Base-by-base conservation (phyloP, 805 yeast species). In the Maudiozyma saulgeensis region DNA sequence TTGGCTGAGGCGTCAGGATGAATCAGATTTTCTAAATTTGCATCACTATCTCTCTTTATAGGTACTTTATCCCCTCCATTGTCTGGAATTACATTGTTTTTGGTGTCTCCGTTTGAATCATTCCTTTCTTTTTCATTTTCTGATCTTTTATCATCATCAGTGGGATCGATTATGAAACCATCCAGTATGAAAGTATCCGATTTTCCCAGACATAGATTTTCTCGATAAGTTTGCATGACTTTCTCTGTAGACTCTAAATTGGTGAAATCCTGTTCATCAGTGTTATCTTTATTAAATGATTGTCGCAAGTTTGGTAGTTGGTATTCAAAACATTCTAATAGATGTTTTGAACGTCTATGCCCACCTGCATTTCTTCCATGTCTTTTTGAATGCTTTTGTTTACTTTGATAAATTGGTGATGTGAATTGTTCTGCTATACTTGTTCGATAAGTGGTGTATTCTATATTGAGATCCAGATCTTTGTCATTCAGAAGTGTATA, bases 291-390 rank as follows among this genome's bases (percentile, higher is more conserved):
- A 4, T 43, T 18, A 25, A 16, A 21, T 16, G 21, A 12, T 13
- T 15, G 31, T 34, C 44, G 31, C 21, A 41, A n/a, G 16, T 60
- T 61, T 12, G 66, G 66, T 9, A 62, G 42, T 31, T 51, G 56
- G 44, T 60, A 62, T 51, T 62, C 65, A 23, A 51, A 56, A 53
- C 65, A 62, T 32, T 55, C 44, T 19, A 49, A 28, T 11, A 49
- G 21, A 32, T 49, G 45, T 39, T 43, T 49, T 26, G 44, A 39
- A 9, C 35, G 39, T 23, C 41, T 40, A 16, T 35, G 41, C 8
- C 23, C 15, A 26, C 21, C 41, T 23, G 23, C 15, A 26, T 44
- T n/a, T 25, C 41, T 39, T 31, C 16, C 40, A 31, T 40, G 15
- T 32, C 18, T 35, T 25, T 39, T 32, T 18, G 6, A 13, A 28